A percentile compares a stretch with the other conserved stretches of the same genome.
These are phyloP conservation scores for Pyrus bretschneideri DNA, from an alignment of 306 rosid genomes.

Conservation along the genomic window DNA sequence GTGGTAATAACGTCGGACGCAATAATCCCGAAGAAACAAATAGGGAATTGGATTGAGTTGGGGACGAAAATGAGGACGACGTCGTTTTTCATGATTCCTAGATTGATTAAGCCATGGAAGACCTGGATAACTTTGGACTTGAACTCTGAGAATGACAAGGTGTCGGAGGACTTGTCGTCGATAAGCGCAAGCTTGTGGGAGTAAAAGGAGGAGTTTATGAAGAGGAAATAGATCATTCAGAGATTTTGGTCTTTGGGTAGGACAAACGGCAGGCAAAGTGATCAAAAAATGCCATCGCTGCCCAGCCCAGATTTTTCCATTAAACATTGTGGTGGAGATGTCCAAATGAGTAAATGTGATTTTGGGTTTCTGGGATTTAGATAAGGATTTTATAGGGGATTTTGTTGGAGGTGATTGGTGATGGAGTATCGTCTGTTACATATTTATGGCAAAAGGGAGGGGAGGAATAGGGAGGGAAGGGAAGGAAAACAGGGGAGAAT, in stretches of 20 bases:
- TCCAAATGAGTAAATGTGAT: not conserved
- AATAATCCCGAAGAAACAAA: slow-evolving; percentile 48
- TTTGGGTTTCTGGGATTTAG: not conserved
- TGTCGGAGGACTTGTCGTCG: slow-evolving; percentile 39
- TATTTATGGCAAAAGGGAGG: too few species aligned
- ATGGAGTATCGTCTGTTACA: not conserved
- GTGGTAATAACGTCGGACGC: slow-evolving; percentile 62
- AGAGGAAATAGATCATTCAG: slow-evolving; percentile 52
- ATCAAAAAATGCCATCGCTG: slow-evolving; percentile 61
- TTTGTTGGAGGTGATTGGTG: not conserved
- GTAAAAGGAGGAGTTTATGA: slow-evolving; percentile 32
- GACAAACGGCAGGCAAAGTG: slow-evolving; percentile 43
- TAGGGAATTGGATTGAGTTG: slow-evolving; percentile 43
- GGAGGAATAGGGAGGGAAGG: too few species aligned
- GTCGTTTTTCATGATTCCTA: slow-evolving; percentile 62
- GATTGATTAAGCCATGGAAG: slow-evolving; percentile 40
- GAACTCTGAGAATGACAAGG: slow-evolving; percentile 41
- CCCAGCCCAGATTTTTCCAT: slow-evolving; percentile 87
- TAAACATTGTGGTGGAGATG: not conserved
- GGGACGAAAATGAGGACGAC: slow-evolving; percentile 75
- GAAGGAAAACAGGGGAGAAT: too few species aligned
- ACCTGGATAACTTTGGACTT: slow-evolving; percentile 35
- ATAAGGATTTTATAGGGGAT: not conserved
- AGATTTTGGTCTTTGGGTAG: slow-evolving; percentile 43
- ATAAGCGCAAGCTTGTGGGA: slow-evolving; percentile 52